Conservation (phyloP, 2,329 filamentous ascomycete species). For the Chrysoporthe deuterocubensis region DNA sequence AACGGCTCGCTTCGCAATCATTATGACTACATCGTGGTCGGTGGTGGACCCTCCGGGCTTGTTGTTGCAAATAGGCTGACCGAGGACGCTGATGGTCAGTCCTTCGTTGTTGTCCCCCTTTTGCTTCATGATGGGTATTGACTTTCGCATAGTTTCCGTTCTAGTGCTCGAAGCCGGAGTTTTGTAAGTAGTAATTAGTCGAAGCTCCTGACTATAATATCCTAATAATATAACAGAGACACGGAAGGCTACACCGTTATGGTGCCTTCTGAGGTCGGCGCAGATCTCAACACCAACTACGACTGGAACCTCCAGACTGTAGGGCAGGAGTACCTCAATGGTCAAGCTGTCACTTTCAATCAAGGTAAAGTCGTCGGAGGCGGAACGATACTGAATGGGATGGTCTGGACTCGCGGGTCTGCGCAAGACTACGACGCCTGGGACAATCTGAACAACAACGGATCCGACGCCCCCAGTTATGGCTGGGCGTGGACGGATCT, state of each 20-base stretch:
- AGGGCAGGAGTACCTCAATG: slow-evolving; percentile 39
- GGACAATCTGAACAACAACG: slow-evolving; percentile 46
- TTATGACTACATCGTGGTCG: slow-evolving; percentile 48
- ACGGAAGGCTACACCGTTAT: slow-evolving; percentile 27
- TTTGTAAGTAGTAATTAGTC: slow-evolving; percentile 23
- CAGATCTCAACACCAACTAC: slow-evolving; percentile 31
- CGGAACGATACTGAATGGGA: slow-evolving; percentile 45
- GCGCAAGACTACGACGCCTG: slow-evolving; percentile 47
- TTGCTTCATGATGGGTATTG: neutral
- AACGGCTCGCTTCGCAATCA: slow-evolving; percentile 13
- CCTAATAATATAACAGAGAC: slow-evolving; percentile 17
- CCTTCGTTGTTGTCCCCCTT: neutral
- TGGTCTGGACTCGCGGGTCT: slow-evolving; percentile 46
- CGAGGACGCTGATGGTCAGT: slow-evolving; percentile 39
- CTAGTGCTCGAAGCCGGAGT: slow-evolving; percentile 31
- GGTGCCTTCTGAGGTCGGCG: slow-evolving; percentile 31
- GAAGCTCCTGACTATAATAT: neutral
- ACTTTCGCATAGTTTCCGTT: slow-evolving; percentile 25
- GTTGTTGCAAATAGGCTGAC: slow-evolving; percentile 48
- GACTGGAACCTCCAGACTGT: slow-evolving; percentile 38
- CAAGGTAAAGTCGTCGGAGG: slow-evolving; percentile 46
- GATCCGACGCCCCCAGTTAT: slow-evolving; percentile 19
- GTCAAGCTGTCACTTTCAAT: slow-evolving; percentile 40
- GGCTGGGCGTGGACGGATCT: slow-evolving; percentile 49
- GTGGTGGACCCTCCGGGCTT: slow-evolving; percentile 51